Base-by-base conservation (phyloP, 1,284 basidiomycete species). In the Rhodotorula sp. region DNA sequence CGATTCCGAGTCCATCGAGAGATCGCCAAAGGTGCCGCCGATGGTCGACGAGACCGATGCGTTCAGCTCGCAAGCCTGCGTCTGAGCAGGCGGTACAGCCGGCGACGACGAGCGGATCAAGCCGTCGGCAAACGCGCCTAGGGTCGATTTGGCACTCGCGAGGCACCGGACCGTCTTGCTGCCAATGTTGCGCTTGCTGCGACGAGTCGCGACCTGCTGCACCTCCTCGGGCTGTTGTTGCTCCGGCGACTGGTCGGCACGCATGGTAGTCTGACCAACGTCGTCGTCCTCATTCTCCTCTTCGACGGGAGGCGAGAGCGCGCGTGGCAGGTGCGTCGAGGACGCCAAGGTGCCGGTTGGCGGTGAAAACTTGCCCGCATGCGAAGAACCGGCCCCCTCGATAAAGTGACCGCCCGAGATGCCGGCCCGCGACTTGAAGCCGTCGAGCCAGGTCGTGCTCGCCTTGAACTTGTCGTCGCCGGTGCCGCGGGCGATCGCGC, bases 371-470 rank as follows among this genome's bases (percentile, higher is more conserved):
- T 26, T 30, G 29, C 24, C 42, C 18, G 22, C 37, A 12, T 22
- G 57, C 17, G 29, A 44, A 18, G 24, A 60, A 30, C 56, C 55
- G 30, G 58, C 37, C 12, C 61, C 10, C 26, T 70, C 66, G 55
- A 33, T 17, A 58, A 73, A 69, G 3, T 63, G 62, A n/a, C 69
- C 71, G 44, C 46, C 48, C 20, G 48, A 22, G 66, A 75, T 72
- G 42, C 71, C 72, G 20, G 63, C 60, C 46, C 92, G 87, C 75
- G 87, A 85, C 81, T 93, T 93, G 84, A 93, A 95, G 80, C 91
- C 92, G 78, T 94, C 91, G 67, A 95, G 85, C 92, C 92, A 95
- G 6, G 91, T 91, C 26, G 89, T 87, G 75, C 89, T 91, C 33
- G 91, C 92, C 81, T 93, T 95, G 86, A 95, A 95, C 79, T 87